phyloP scores from a whole-genome alignment of 2,329 filamentous ascomycete genomes.

The Boeremia exigua region DNA sequence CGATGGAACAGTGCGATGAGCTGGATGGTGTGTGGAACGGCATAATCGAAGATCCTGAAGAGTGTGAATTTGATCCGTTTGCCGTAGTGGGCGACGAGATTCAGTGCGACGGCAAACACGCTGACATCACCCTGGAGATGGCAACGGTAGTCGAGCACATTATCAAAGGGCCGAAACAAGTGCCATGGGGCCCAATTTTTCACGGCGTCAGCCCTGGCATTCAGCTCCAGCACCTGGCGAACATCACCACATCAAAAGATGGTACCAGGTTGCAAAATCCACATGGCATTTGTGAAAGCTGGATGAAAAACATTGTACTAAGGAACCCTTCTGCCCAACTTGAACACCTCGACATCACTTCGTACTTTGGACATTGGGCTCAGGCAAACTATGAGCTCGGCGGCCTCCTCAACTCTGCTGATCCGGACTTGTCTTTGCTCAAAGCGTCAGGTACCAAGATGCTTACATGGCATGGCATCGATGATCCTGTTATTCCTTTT shows the following conservation, averaged over 20 bases:
- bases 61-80: constrained; percentile 33
- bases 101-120: constrained; percentile 26
- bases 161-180: constrained; percentile 24
- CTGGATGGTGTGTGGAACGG: constrained; percentile 43
- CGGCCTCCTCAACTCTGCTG: constrained; percentile 28
- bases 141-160: constrained; percentile 28
- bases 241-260: constrained; percentile 20
- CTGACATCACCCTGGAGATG: constrained; percentile 28
- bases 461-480: constrained; percentile 38
- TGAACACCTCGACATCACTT: constrained; percentile 20
- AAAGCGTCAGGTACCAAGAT: constrained; percentile 34
- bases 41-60: constrained; percentile 33
- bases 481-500: constrained; percentile 34
- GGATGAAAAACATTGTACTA: constrained; percentile 26
- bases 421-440: constrained; percentile 33
- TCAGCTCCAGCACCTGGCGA: constrained; percentile 18
- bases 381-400: constrained; percentile 29
- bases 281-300: constrained; percentile 24
- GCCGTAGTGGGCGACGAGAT: constrained; percentile 21
- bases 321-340: constrained; percentile 22
- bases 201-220: constrained; percentile 21
- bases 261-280: constrained; percentile 27
- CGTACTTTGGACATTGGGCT: constrained; percentile 25
- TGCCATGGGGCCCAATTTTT: constrained; percentile 18
- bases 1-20: constrained; percentile 36